Evolutionary conservation across 495 filamentous ascomycete species (phyloP), one percentile per base, ranked within the genome.

Genomic region (Annulohypoxylon moriforme): DNA sequence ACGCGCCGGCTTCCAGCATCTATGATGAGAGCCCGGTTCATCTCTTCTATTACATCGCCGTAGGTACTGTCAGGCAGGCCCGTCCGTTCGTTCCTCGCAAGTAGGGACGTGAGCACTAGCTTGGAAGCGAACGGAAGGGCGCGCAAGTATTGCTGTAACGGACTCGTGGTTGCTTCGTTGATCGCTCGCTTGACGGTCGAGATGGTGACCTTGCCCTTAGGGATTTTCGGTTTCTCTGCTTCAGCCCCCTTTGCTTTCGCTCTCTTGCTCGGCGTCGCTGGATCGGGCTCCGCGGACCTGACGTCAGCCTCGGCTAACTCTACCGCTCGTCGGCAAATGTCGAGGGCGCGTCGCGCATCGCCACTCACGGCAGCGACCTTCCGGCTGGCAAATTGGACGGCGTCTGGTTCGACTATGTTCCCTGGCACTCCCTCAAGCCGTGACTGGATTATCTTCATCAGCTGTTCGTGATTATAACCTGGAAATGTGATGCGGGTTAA

Each of bases 341-440:
- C 96, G 7, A 99, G 83, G 2, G 94, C 95, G 24, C 96, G 89
- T 27, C 96, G 85, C 11, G 96, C 96, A 72, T 99, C 96, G 44
- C 96, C 96, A 64, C 90, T 94, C 29, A 99, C 96, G 11, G 96
- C 95, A 0, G 96, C 96, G 1, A 99, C 96, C 81, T 99, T 99
- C 20, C 96, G 87, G 57, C 92, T 93, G 4, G 96, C 96, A 75
- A 99, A 99, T 81, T 98, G 96, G 40, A 99, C 85, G 14, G 96
- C 96, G 78, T 99, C 96, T 10, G 93, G 80, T 38, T 98, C 93
- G 18, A 98, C 95, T 47, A 98, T 93, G 75, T 94, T 87, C 18
- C 94, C 94, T 0, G 92, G 93, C 9, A 98, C 93, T 27, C 91
- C 92, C 68, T 90, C 89, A 5, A 99, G 87, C 11, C 96, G 90